Base-by-base conservation (phyloP, 352 stramenopile genomes). In the Phytophthora palmivora region DNA sequence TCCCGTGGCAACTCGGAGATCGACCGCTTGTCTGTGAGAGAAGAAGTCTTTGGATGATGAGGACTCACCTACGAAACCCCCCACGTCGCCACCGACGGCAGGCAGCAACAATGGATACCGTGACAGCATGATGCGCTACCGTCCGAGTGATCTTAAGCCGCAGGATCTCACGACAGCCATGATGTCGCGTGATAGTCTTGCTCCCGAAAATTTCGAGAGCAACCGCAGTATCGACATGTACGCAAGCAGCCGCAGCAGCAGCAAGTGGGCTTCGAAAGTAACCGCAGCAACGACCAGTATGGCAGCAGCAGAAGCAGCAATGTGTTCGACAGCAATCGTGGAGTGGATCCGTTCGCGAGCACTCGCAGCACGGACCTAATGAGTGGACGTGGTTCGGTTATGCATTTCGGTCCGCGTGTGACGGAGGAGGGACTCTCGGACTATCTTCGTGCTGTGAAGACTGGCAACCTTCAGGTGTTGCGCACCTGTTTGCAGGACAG, bases 61-160 rank as follows among this genome's bases (percentile, higher is more conserved):
- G 10, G 59, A 58, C 46, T 33, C 45, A 15, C 38, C 39, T 16
- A 9, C 3, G 24, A 28, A 28, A 6, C 3, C 3, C 21, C 11
- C 42, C n/a, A 51, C 66, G 41, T 72, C 67, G 1, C 58, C 67
- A 0, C 30, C 60, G 36, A 51, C 48, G 30, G 22, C 21, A 6
- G 49, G 51, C 32, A 61, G 24, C 48, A 69, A 70, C 28, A 62
- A 70, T 32, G 76, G 63, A 11, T 72, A 65, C 28, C 82, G 82
- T 14, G 83, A 90, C 24, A 88, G 79, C 44, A 92, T 90, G 77
- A 79, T 88, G 68, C 76, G 78, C 30, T 90, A 90, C 55, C 80
- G 80, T 15, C 83, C 83, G 2, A 92, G 80, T 32, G 81, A 92
- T 36, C 42, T 92, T 7, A 84, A 80, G 65, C 33, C 69, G 2